A percentile compares a stretch with the other conserved stretches of the same genome.
phyloP scores from a whole-genome alignment of 306 rosid genomes.

The Lotus japonicus region DNA sequence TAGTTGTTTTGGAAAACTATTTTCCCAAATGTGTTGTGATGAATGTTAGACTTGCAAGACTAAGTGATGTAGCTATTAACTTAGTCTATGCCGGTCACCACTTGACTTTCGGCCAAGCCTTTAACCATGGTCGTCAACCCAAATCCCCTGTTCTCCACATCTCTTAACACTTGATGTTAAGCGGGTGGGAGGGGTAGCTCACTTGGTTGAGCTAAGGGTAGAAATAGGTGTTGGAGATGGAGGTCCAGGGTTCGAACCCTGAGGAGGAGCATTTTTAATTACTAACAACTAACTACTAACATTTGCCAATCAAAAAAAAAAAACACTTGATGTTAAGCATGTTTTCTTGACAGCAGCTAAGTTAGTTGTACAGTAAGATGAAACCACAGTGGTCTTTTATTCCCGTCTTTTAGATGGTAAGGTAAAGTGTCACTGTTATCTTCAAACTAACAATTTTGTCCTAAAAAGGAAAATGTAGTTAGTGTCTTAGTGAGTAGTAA shows the following conservation, averaged over 20 bases:
- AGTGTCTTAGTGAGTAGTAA: background rate
- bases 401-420: background rate
- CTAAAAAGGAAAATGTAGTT: background rate
- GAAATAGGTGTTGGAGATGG: too few species aligned
- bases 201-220: too few species aligned
- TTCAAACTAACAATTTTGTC: constrained; percentile 1
- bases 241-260: too few species aligned
- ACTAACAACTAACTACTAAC: too few species aligned
- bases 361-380: background rate
- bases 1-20: too few species aligned
- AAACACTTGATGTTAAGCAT: background rate
- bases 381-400: background rate
- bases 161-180: background rate
- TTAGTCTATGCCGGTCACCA: too few species aligned
- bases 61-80: too few species aligned
- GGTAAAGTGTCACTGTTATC: background rate
- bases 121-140: background rate
- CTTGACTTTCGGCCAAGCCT: background rate
- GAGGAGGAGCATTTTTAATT: too few species aligned
- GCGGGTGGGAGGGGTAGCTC: too few species aligned
- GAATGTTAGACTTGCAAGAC: too few species aligned
- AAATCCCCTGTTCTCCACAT: background rate
- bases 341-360: background rate
- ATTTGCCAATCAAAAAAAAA: too few species aligned
- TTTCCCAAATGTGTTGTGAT: too few species aligned